A percentile compares a stretch with the other conserved stretches of the same genome.
Evolutionary conservation across 1,139 yeast species (phyloP).

Genomic region (Candida smagusa): DNA sequence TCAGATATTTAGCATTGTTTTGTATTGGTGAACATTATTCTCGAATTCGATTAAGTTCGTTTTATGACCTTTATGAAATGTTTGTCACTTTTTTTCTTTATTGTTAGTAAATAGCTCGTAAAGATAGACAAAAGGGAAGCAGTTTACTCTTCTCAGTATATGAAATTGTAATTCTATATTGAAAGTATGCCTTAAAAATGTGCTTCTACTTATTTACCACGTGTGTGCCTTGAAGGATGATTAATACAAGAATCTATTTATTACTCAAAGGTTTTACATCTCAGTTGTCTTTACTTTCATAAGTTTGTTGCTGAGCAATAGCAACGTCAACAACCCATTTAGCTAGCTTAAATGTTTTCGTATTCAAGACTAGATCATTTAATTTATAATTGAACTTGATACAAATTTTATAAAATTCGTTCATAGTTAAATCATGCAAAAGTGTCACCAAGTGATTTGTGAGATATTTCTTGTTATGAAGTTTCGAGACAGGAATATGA

Average conservation of each 20-base stretch:
- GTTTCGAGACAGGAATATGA: slow-evolving; percentile 34
- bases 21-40: too few species aligned
- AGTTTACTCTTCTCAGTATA: too few species aligned
- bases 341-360: slow-evolving; percentile 63
- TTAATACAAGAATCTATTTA: neutral
- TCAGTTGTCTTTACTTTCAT: slow-evolving; percentile 2
- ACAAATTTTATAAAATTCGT: slow-evolving; percentile 62
- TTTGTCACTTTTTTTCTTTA: too few species aligned
- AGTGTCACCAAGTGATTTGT: slow-evolving; percentile 46
- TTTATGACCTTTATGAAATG: too few species aligned
- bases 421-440: slow-evolving; percentile 60
- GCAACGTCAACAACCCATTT: slow-evolving; percentile 70
- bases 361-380: slow-evolving; percentile 59
- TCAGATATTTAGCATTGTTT: too few species aligned
- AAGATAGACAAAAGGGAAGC: too few species aligned
- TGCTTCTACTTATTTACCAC: too few species aligned
- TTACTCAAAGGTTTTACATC: neutral
- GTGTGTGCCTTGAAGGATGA: too few species aligned
- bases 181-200: too few species aligned
- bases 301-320: slow-evolving; percentile 44
- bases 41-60: too few species aligned
- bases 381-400: slow-evolving; percentile 58
- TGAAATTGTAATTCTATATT: too few species aligned
- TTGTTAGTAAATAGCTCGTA: too few species aligned
- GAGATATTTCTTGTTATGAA: slow-evolving; percentile 15